Percentiles rank a stretch among this genome's conserved stretches.
Conservation (phyloP, 768 basidiomycete species). For the Pleurotus platypus region DNA sequence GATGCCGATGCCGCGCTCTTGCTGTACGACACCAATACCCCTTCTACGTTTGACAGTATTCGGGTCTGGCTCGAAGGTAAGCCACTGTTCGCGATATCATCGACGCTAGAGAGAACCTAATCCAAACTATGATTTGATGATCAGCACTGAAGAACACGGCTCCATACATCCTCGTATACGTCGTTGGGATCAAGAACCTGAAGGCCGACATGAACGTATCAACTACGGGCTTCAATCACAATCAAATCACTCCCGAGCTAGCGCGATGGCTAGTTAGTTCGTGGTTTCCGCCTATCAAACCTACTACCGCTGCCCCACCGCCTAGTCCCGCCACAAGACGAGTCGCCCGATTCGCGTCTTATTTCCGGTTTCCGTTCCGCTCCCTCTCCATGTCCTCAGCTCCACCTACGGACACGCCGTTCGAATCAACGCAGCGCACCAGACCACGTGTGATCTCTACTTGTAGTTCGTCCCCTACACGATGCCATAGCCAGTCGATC, state of each 20-base stretch:
- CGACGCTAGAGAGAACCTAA: not conserved
- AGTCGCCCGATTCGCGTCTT: not conserved
- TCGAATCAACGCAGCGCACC: too few species aligned
- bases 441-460: too few species aligned
- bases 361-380: conserved; percentile 1
- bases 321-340: not conserved
- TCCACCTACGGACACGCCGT: not conserved
- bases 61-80: conserved; percentile 4
- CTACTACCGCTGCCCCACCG: conserved; percentile 1
- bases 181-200: not conserved
- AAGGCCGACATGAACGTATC: not conserved
- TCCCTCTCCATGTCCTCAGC: not conserved
- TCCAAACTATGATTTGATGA: not conserved
- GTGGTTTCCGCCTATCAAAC: conserved; percentile 6
- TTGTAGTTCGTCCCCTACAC: too few species aligned
- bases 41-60: not conserved
- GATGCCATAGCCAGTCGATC: too few species aligned
- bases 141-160: not conserved
- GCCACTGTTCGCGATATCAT: not conserved
- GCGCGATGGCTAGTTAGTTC: not conserved
- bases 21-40: not conserved
- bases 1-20: conserved; percentile 3
- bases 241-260: not conserved
- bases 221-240: not conserved
- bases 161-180: conserved; percentile 2